Conservation (phyloP, 2,329 filamentous ascomycete species). For the Scedosporium aurantiacum region DNA sequence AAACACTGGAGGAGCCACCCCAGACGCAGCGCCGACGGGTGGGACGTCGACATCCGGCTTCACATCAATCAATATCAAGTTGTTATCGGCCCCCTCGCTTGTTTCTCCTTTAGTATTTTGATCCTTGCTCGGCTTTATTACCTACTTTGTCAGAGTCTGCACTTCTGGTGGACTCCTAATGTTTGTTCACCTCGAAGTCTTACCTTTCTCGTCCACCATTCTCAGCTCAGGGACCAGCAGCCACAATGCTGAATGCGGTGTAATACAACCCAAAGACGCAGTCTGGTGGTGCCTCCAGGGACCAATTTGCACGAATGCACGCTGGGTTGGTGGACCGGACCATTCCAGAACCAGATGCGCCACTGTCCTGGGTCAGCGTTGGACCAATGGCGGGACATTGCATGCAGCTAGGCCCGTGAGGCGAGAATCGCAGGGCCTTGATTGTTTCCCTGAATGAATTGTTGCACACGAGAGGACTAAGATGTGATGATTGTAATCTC, state of each 20-base stretch:
- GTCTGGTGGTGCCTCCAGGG: background rate
- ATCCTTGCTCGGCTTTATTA: background rate
- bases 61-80: background rate
- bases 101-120: background rate
- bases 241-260: background rate
- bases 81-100: background rate
- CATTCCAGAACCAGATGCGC: background rate
- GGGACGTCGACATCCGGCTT: no score
- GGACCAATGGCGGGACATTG: background rate
- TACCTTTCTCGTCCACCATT: no score
- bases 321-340: background rate
- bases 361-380: background rate
- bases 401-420: background rate
- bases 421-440: background rate
- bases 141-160: background rate
- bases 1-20: background rate
- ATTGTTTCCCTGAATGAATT: background rate
- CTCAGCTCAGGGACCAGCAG: no score
- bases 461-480: no score
- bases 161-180: no score
- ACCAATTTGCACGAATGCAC: background rate
- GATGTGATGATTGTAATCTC: no score
- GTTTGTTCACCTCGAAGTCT: no score
- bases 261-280: background rate
- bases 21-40: background rate